Conservation (phyloP, 2,329 filamentous ascomycete species). For the Penicillium sp. region DNA sequence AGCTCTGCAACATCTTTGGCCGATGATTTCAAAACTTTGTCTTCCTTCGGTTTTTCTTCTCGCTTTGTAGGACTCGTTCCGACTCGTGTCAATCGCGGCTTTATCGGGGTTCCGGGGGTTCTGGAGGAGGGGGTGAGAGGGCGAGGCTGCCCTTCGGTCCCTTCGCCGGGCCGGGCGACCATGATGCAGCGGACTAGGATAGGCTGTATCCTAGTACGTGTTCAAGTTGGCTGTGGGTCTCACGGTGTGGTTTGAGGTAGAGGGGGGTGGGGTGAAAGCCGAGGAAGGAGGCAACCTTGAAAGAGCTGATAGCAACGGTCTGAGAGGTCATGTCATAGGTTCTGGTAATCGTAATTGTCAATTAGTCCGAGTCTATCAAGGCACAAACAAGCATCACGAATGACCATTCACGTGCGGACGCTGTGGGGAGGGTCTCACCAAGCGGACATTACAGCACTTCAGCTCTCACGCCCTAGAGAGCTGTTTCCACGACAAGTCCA, state of each 20-base stretch:
- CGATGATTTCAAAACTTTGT: conserved; percentile 47
- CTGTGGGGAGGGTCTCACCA: conserved; percentile 22
- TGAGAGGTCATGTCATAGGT: conserved; percentile 35
- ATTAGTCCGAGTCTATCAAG: conserved; percentile 9
- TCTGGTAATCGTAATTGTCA: conserved; percentile 19
- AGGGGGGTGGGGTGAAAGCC: conserved; percentile 22
- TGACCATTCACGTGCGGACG: conserved; percentile 17
- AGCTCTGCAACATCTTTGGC: conserved; percentile 53
- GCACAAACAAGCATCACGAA: conserved; percentile 11
- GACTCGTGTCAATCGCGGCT: conserved; percentile 39
- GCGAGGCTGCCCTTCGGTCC: conserved; percentile 33
- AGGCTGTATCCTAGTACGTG: not conserved
- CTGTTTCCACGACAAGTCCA: conserved; percentile 2
- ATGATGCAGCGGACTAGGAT: conserved; percentile 25
- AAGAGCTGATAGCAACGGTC: conserved; percentile 32
- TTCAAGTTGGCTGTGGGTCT: conserved; percentile 21
- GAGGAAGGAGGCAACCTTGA: conserved; percentile 28
- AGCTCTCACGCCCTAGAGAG: conserved; percentile 26
- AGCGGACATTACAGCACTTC: conserved; percentile 30
- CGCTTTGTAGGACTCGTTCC: conserved; percentile 48
- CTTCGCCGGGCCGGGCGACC: conserved; percentile 43
- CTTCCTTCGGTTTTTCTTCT: conserved; percentile 48
- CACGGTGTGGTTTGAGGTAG: conserved; percentile 25
- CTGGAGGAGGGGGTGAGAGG: conserved; percentile 39
- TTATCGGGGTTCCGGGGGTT: conserved; percentile 38